Conservation (phyloP, 2,329 filamentous ascomycete species). For the Trichophyton schoenleinii region DNA sequence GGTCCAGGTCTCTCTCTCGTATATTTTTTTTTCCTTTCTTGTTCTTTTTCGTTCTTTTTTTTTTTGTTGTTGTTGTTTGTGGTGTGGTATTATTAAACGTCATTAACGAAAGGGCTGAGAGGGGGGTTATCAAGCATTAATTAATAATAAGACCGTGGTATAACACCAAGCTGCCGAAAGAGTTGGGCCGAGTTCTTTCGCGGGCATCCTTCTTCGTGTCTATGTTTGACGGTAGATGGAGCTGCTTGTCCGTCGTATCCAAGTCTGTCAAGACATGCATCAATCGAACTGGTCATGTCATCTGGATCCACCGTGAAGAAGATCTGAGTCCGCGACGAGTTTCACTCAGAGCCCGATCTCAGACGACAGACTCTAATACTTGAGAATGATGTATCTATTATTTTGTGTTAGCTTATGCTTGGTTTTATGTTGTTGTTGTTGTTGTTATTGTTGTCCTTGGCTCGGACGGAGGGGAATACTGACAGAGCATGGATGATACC, state of each 20-base stretch:
- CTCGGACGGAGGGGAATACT: slow-evolving; percentile 23
- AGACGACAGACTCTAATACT: slow-evolving; percentile 11
- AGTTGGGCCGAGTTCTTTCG: no score
- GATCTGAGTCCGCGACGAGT: neutral
- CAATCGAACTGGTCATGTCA: neutral
- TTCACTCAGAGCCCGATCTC: neutral
- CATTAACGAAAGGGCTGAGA: neutral
- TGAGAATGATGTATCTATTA: slow-evolving; percentile 14
- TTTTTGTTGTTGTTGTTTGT: slow-evolving; percentile 1
- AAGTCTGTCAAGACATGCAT: neutral
- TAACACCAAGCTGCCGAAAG: neutral
- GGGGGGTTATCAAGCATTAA: neutral
- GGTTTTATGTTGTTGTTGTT: neutral
- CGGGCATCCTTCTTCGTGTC: no score
- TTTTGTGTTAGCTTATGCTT: neutral
- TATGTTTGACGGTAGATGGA: no score
- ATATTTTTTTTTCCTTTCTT: neutral
- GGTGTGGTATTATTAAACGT: neutral
- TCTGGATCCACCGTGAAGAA: neutral
- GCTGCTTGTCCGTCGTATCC: neutral
- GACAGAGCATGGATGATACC: slow-evolving; percentile 88
- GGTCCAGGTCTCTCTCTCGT: neutral
- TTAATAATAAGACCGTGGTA: neutral
- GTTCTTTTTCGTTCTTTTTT: neutral
- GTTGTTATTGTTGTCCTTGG: no score